Conservation (phyloP, 495 filamentous ascomycete species). For the Xylaria grammica region DNA sequence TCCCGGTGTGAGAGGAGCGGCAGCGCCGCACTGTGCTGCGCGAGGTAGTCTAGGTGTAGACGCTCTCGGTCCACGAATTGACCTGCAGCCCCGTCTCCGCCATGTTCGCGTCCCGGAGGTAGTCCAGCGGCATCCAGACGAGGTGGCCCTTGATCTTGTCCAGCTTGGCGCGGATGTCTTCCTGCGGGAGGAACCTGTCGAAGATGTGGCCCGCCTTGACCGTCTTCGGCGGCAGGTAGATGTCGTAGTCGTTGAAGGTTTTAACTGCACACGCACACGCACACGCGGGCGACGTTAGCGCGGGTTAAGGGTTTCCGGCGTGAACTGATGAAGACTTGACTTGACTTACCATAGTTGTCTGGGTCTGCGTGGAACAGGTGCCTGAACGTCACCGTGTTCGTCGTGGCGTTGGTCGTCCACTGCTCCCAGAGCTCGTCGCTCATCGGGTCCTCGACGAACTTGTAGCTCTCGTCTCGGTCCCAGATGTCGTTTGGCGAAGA, state of each 20-base stretch:
- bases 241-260: slow-evolving; percentile 88
- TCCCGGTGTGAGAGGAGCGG: too few relatives aligned
- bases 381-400: slow-evolving; percentile 83
- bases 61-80: slow-evolving; percentile 55
- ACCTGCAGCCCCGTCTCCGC: slow-evolving; percentile 77
- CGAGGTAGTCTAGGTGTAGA: too few relatives aligned
- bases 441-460: slow-evolving; percentile 83
- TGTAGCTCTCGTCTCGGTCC: slow-evolving; percentile 67
- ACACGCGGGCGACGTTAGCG: slow-evolving; percentile 2
- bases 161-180: slow-evolving; percentile 75
- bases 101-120: slow-evolving; percentile 84
- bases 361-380: slow-evolving; percentile 92
- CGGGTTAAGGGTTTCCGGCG: background rate
- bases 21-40: too few relatives aligned
- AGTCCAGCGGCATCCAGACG: slow-evolving; percentile 94
- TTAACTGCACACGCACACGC: slow-evolving; percentile 57
- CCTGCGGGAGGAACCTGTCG: slow-evolving; percentile 70
- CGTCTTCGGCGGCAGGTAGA: slow-evolving; percentile 69
- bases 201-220: slow-evolving; percentile 85
- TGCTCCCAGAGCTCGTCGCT: slow-evolving; percentile 80
- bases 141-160: slow-evolving; percentile 85
- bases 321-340: background rate
- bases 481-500: slow-evolving; percentile 69
- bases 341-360: slow-evolving; percentile 75
- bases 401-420: slow-evolving; percentile 78